Base-by-base conservation (phyloP, 805 yeast species). In the Candida awuae region DNA sequence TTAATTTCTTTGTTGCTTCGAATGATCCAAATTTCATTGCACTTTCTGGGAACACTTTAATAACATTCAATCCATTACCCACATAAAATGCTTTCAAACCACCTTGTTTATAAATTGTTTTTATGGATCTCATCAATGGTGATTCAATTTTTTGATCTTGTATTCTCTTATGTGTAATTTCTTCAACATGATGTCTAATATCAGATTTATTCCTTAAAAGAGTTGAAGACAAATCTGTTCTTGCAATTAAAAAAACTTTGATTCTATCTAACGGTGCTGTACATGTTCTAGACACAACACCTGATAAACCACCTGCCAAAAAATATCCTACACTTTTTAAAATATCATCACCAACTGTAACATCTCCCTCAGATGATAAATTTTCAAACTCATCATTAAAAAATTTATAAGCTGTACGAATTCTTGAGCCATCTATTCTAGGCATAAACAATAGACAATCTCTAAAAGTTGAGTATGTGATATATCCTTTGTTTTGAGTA, bases 11-110 rank as follows among this genome's bases (percentile, higher is more conserved):
- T 0, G 88, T 80, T 5, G 86, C 73, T 58, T 90, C 98, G 58
- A 92, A 90, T 4, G 95, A 78, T 3, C 98, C 97, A 61, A 92
- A 90, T 56, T 92, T 92, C 75, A 90, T 90, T 1, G 97, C 97
- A 27, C 94, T 82, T 58, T 90, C 98, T 0, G 98, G 98, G 55
- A 92, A 85, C 16, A 90, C 96, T 57, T 90, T 90, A 39, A 88
- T 52, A n/a, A 84, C 85, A 57, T 92, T 92, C 34, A 90, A 66
- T 1, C 97, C 97, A 62, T 90, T 90, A 6, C 97, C 98, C 13
- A 88, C 95, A 58, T 92, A 92, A 55, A 92, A 92, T 0, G 92
- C 80, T 40, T 73, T 71, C 4, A 87, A 39, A 0, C 98, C 98
- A 20, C 96, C 97, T 60, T 84, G 92, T 50, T 73, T 75, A 71